phyloP scores from a whole-genome alignment of 1,284 basidiomycete genomes.

The Ceratobasidium sp. region DNA sequence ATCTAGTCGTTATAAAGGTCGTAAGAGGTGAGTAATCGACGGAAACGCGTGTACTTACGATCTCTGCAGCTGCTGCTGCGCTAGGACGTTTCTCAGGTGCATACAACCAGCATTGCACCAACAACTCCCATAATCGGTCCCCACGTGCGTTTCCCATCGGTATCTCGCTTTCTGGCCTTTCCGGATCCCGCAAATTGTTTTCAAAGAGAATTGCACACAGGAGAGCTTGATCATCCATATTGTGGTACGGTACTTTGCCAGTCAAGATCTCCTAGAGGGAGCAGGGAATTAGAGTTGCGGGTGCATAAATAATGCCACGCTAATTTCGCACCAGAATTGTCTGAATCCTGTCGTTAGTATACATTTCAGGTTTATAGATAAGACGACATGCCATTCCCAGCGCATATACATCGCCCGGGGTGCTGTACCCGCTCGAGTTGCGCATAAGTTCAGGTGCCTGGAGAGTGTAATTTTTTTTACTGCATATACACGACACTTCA shows the following conservation, averaged over 20 bases:
- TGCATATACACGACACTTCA: background rate
- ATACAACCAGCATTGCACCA: background rate
- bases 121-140: background rate
- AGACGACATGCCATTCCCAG: constrained; percentile 19
- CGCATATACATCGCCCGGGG: constrained; percentile 13
- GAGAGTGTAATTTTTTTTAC: background rate
- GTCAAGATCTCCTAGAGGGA: constrained; percentile 2
- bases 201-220: background rate
- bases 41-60: background rate
- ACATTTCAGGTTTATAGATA: background rate
- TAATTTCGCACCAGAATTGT: constrained; percentile 3
- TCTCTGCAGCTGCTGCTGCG: background rate
- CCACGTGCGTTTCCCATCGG: background rate
- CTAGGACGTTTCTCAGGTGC: background rate
- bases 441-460: constrained; percentile 23
- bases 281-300: background rate
- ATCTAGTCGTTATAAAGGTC: background rate
- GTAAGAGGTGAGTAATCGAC: background rate
- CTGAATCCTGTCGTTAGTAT: background rate
- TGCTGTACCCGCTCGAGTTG: background rate
- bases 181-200: background rate
- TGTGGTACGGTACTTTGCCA: background rate
- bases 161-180: background rate
- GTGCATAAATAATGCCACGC: background rate
- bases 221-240: background rate